Conservation (phyloP, 192 early-diverging fungal species). For the Mortierella hygrophila region DNA sequence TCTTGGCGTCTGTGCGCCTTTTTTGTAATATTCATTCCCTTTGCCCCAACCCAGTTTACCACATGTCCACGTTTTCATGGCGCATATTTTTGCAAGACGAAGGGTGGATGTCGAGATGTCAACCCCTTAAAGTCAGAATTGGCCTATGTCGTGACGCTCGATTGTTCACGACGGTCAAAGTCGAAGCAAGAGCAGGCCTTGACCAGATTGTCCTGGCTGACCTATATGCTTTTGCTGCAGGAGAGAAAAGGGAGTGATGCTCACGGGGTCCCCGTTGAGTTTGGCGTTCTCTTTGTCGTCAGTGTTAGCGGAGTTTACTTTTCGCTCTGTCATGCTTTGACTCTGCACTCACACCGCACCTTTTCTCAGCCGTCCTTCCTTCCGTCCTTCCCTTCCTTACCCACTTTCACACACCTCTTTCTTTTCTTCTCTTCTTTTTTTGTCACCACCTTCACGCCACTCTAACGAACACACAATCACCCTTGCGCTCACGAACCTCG, state of each 20-base stretch:
- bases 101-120: too few relatives aligned
- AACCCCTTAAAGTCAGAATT: too few relatives aligned
- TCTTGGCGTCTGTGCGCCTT: too few relatives aligned
- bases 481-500: background rate
- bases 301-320: background rate
- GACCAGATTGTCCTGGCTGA: too few relatives aligned
- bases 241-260: background rate
- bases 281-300: background rate
- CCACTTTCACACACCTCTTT: background rate
- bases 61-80: too few relatives aligned
- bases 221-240: too few relatives aligned
- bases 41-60: too few relatives aligned
- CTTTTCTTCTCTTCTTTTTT: background rate
- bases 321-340: background rate
- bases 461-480: background rate
- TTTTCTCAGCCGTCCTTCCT: background rate
- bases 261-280: constrained; percentile 1
- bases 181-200: too few relatives aligned
- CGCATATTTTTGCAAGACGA: too few relatives aligned
- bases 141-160: too few relatives aligned
- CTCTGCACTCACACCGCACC: background rate
- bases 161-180: too few relatives aligned
- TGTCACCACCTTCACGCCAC: background rate
- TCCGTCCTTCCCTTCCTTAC: background rate
- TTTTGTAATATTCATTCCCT: too few relatives aligned